Evolutionary conservation across 306 rosid species (phyloP).

Genomic region (Vachellia collinsii): DNA sequence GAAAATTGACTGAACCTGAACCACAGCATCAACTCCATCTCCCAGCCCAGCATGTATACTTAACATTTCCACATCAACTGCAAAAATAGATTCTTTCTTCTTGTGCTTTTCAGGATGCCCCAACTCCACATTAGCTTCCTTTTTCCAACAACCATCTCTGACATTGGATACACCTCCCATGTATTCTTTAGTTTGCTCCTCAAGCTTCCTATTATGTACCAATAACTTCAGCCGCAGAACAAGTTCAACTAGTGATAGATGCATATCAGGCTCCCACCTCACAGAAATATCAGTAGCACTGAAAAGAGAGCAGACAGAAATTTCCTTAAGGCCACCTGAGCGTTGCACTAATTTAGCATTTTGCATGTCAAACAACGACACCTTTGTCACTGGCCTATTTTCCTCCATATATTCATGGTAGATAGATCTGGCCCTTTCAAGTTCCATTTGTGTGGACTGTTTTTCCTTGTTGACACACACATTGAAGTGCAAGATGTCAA

Average conservation of each 20-base stretch:
- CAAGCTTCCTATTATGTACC: constrained; percentile 73
- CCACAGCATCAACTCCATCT: constrained; percentile 91
- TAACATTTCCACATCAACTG: constrained; percentile 91
- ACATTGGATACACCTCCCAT: constrained; percentile 45
- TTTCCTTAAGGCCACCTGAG: constrained; percentile 88
- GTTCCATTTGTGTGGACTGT: constrained; percentile 86
- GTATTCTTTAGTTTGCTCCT: constrained; percentile 51
- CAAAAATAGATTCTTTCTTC: constrained; percentile 89
- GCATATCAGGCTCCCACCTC: constrained; percentile 98
- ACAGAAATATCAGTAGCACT: constrained; percentile 91
- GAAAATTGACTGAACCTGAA: constrained; percentile 95
- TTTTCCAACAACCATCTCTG: constrained; percentile 59
- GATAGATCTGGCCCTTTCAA: constrained; percentile 87
- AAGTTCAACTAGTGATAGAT: constrained; percentile 80
- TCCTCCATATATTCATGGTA: constrained; percentile 87
- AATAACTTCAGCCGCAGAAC: constrained; percentile 72
- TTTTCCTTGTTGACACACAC: constrained; percentile 85
- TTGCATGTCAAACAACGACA: constrained; percentile 87
- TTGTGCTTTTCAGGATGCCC: constrained; percentile 70
- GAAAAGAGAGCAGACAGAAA: constrained; percentile 94
- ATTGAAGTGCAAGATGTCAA: constrained; percentile 84
- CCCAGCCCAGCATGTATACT: constrained; percentile 82
- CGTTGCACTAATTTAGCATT: constrained; percentile 94
- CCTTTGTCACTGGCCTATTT: constrained; percentile 61
- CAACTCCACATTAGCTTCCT: constrained; percentile 53